Conservation (phyloP, 176 grass and related monocot genomes). For the Eremochloa ophiuroides region DNA sequence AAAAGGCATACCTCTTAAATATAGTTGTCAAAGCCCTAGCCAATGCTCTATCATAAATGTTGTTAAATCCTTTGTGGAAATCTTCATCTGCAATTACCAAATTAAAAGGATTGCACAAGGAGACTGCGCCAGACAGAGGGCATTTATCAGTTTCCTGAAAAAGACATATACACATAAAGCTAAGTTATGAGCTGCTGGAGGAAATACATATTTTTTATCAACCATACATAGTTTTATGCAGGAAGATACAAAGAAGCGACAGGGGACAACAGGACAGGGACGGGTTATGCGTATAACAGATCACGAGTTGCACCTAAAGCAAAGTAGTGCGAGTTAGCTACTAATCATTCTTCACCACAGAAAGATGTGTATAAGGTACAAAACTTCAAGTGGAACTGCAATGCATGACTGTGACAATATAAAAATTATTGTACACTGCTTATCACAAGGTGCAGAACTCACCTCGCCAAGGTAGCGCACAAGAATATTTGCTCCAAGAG, state of each 20-base stretch:
- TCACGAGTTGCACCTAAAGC: neutral
- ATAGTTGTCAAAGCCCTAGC: conserved; percentile 53
- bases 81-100: conserved; percentile 96
- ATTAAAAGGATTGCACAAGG: conserved; percentile 95
- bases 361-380: neutral
- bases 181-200: neutral
- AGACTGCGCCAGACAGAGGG: conserved; percentile 82
- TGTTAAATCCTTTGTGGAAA: conserved; percentile 97
- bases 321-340: neutral
- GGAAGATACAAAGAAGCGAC: neutral
- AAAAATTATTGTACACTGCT: neutral
- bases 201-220: conserved; percentile 3
- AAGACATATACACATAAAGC: neutral
- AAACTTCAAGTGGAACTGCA: neutral
- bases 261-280: neutral
- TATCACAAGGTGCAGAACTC: conserved; percentile 10
- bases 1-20: conserved; percentile 71
- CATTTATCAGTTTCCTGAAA: conserved; percentile 80
- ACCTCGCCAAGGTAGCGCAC: conserved; percentile 94
- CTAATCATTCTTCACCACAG: neutral
- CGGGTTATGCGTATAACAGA: neutral
- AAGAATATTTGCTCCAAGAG: conserved; percentile 98
- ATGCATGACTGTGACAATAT: neutral
- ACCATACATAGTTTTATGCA: neutral
- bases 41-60: conserved; percentile 86